Evolutionary conservation across 805 yeast genomes (phyloP), one percentile per base, ranked within the genome.

Genomic region (Nakazawaea populi): DNA sequence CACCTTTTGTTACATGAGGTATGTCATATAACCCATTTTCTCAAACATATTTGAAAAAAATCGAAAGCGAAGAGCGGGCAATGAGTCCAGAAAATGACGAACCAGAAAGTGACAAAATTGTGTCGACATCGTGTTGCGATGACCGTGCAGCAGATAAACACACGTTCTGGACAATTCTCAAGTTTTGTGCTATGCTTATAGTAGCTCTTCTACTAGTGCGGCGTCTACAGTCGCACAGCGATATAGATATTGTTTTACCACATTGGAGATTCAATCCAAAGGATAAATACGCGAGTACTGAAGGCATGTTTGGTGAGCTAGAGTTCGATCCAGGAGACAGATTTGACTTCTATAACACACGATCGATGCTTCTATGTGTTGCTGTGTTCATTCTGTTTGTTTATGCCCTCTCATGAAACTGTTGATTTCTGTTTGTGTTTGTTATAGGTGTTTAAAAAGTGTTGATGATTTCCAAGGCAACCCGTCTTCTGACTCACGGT

Each of bases 301-400:
- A 30, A n/a, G 43, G 35, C 9, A 7, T 48, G 37, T 43, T 48
- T 18, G 31, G 32, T n/a, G 44, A 38, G 11, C 10, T 28, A 6
- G 9, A 28, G 18, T 48, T 48, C 30, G 44, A 43, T 36, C 51
- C 51, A 5, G 35, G 41, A 7, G 47, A 48, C 28, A 36, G 51
- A 38, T 48, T 43, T 43, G 47, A 43, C n/a, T 32, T 48, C 6
- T 48, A 48, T 24, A 43, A 38, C 29, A n/a, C 18, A 11, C 5
- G 29, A 37, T 42, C 51, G 10, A 18, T 46, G 37, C 18, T n/a
- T 10, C 8, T 46, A 9, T 29, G 37, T 38, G 24, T 36, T 29
- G 4, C n/a, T 12, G n/a, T 36, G 14, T 11, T 28, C 12, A 5
- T 44, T 6, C 10, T 29, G 24, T 44, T 44, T 44, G 41, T 28